Base-by-base conservation (phyloP, 345 rosid species). In the Clausena lansium region DNA sequence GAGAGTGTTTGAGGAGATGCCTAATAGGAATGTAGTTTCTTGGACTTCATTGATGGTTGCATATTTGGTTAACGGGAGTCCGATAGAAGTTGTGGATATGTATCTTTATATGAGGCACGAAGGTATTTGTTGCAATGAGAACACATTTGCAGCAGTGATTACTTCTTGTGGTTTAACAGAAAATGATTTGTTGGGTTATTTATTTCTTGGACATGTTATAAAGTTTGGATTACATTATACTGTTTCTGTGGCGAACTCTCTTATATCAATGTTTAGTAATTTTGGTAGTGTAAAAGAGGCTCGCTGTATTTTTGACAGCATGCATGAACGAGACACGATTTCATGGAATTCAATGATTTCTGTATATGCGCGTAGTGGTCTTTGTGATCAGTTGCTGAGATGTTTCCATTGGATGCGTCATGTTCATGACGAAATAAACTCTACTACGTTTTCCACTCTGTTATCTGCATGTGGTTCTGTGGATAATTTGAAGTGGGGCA, bases 31-130 rank as follows among this genome's bases (percentile, higher is more conserved):
- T 77, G 92, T 93, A 6, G 98, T 92, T 76, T 89, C 98, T 55
- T 93, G 98, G 98, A 95, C 98, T 81, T 92, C 98, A 30, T 72
- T 95, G 84, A 93, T 95, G 98, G 90, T 84, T 82, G 86, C 92
- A 59, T 89, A 86, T 82, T 72, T 82, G 73, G 90, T 90, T 80
- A 78, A 71, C 67, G 90, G 90, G 78, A 87, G 89, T 66, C 83
- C 90, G 5, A 66, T 76, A 35, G 87, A 84, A 77, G 98, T 92
- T 20, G 62, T 95, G 32, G 78, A 67, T 70, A 62, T 88, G 19
- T 95, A 69, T 83, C 76, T 24, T 70, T 58, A 66, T 45, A 89
- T 95, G 98, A 89, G 85, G 68, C 30, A 38, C 70, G 94, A 87
- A 82, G 91, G 85, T 27, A 70, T 86, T 80, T 79, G 78, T 32